A percentile compares a stretch with the other conserved stretches of the same genome.
Evolutionary conservation across 129 eudicot species (phyloP).

Genomic region (Logfia minima): DNA sequence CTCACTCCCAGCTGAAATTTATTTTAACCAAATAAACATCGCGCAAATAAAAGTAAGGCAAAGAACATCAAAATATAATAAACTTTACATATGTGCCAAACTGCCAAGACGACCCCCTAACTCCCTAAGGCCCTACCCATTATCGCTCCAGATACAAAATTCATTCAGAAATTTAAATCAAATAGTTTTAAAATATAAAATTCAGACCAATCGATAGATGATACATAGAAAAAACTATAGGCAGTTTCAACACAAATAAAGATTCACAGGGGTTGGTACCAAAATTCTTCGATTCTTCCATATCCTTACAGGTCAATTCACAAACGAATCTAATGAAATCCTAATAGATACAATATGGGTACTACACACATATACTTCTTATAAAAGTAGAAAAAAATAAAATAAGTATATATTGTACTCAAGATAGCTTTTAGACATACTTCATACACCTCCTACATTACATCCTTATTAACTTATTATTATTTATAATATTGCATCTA

Average conservation of each 20-base stretch:
- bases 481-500: not conserved
- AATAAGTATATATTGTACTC: no score
- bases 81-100: not conserved
- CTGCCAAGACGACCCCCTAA: no score
- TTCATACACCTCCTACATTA: not conserved
- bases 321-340: not conserved
- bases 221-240: not conserved
- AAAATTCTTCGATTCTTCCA: not conserved
- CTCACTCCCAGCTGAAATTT: constrained; percentile 48
- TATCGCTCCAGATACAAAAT: no score
- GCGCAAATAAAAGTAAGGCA: not conserved
- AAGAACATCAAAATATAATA: not conserved
- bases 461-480: not conserved
- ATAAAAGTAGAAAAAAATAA: no score
- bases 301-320: not conserved
- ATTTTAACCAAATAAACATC: not conserved
- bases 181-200: no score
- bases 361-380: not conserved
- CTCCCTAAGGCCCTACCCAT: no score
- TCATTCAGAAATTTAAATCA: no score
- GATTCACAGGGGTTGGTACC: not conserved
- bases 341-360: not conserved
- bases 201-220: no score
- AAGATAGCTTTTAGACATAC: no score
- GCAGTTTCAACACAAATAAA: not conserved